Base-by-base conservation (phyloP, 139 green algal genomes). In the Chlorella sorokiniana region DNA sequence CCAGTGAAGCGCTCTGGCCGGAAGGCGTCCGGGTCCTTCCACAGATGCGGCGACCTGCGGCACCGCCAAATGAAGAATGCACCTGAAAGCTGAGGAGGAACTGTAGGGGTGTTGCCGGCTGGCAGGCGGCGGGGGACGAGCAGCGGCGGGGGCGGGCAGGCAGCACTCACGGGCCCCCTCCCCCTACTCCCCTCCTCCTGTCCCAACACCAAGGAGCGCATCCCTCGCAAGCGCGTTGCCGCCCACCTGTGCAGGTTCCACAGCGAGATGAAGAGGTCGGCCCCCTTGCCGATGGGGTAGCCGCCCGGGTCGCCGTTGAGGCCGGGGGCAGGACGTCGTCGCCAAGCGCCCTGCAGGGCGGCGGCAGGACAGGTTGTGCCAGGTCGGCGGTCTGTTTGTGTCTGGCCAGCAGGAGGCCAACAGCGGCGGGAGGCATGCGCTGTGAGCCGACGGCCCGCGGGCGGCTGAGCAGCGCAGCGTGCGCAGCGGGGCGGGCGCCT, bases 191-290 rank as follows among this genome's bases (percentile, higher is more conserved):
- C n/a, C n/a, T n/a, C n/a, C n/a, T n/a, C n/a, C n/a, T n/a, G n/a
- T n/a, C n/a, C n/a, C n/a, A n/a, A n/a, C n/a, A n/a, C n/a, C n/a
- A n/a, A n/a, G n/a, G n/a, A n/a, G n/a, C n/a, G n/a, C n/a, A n/a
- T 41, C 8, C 37, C 7, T 27, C 10, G 48, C n/a, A 63, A 27
- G 41, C 44, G 11, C 48, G 2, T 9, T 48, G 29, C 10, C 25
- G 3, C 64, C 38, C 67, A 85, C 85, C 93, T 91, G 90, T 99
- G 96, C 67, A 99, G 89, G 85, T 99, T 99, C 95, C 97, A 99
- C 27, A 96, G 91, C 29, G 91, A 97, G 65, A 99, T 98, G 91
- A 99, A 99, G 20, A 99, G 79, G 88, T 99, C 96, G 1, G 94
- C 95, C 37, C 97, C 97, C 82, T 95, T 95, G 84, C 93, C 92